Evolutionary conservation across 2,329 filamentous ascomycete genomes (phyloP), one percentile per base, ranked within the genome.

Genomic region (Arthroderma sp.): DNA sequence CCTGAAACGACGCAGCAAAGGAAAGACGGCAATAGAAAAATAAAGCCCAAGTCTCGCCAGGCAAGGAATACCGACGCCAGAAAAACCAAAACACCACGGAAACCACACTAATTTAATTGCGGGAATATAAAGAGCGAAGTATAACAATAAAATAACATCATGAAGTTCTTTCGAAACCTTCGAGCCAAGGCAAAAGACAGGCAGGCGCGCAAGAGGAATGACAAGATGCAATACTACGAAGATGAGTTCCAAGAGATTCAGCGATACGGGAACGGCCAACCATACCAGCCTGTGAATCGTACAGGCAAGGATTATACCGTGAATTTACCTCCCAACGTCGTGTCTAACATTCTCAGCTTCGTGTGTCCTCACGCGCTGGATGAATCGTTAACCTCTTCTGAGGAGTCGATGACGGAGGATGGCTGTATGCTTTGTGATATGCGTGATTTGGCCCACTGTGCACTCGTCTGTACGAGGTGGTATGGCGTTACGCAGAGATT

Each of bases 401-500:
- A 96, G 68, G 76, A 84, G 56, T 86, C 82, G 48, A 78, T 82
- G 53, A 74, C 78, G 41, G 82, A 83, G 53, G 80, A 86, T 66
- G 80, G 79, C 46, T 96, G 89, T 68, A 89, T 91, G 83, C 79
- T 94, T 53, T 96, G 89, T 68, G 86, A 94, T 66, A 74, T 91
- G 69, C 80, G 88, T 53, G 87, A 95, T 63, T 75, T 95, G 45
- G 79, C 86, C 43, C 80, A 86, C 62, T 89, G 85, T 61, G 78
- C 80, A 34, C 72, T 77, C 59, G 84, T 86, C 42, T 85, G 78
- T 61, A 78, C 77, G 56, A 72, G 72, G 55, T 96, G 88, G 88
- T 72, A 72, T 53, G 57, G 64, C 28, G 64, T 71, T n/a, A 75
- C 74, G 32, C 71, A 73, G 50, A 61, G 66, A 29, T 55, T 78